Evolutionary conservation across 345 rosid species (phyloP).

Genomic region (Passiflora organensis): DNA sequence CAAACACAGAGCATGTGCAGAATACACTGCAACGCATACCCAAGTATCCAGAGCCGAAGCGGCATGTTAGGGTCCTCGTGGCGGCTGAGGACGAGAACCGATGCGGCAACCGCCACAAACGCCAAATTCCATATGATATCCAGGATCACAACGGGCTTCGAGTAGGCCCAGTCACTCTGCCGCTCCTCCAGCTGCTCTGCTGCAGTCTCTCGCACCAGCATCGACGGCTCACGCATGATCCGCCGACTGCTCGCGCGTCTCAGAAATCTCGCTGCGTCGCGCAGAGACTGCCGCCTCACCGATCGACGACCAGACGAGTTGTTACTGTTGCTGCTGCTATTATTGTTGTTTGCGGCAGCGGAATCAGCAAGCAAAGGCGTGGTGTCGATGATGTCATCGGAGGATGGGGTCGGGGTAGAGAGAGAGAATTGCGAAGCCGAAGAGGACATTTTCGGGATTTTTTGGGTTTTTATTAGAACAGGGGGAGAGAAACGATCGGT

Average conservation of each 20-base stretch:
- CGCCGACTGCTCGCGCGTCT: slow-evolving; percentile 87
- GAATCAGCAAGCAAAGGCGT: slow-evolving; percentile 52
- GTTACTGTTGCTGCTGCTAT: too few species aligned
- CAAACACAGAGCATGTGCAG: slow-evolving; percentile 82
- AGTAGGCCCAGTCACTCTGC: slow-evolving; percentile 98
- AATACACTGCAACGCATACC: slow-evolving; percentile 78
- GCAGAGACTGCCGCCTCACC: slow-evolving; percentile 61
- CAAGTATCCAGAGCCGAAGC: slow-evolving; percentile 73
- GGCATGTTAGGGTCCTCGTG: slow-evolving; percentile 68
- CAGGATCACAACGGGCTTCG: slow-evolving; percentile 82
- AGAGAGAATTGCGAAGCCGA: slow-evolving; percentile 7
- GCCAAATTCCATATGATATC: slow-evolving; percentile 85
- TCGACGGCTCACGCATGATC: slow-evolving; percentile 89
- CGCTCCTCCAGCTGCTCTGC: slow-evolving; percentile 97
- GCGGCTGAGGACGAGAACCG: slow-evolving; percentile 56
- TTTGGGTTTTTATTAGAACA: not conserved
- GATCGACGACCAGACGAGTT: slow-evolving; percentile 30
- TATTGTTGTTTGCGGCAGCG: not conserved
- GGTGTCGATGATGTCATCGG: slow-evolving; percentile 59
- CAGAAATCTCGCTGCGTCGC: slow-evolving; percentile 76
- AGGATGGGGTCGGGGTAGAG: slow-evolving; percentile 18
- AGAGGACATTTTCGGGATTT: slow-evolving; percentile 15
- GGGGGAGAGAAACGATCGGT: not conserved
- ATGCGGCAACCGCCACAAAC: slow-evolving; percentile 63
- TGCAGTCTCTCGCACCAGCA: slow-evolving; percentile 88